Conservation (phyloP, 2,329 filamentous ascomycete genomes). For the Colletotrichum shisoi region DNA sequence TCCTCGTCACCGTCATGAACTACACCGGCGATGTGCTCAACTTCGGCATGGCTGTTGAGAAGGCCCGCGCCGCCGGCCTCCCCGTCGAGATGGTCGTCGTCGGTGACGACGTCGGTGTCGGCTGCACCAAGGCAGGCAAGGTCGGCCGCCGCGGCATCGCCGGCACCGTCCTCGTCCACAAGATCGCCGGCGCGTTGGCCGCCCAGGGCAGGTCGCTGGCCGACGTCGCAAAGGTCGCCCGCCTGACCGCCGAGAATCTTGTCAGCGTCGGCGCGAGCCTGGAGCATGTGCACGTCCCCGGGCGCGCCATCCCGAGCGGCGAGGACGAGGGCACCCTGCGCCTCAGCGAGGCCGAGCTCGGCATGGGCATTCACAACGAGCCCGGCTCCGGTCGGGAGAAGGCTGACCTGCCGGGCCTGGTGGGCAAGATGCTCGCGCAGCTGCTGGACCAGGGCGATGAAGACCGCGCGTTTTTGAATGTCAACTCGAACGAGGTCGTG, state of each 20-base stretch:
- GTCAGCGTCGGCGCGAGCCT: slow-evolving; percentile 87
- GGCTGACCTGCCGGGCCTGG: slow-evolving; percentile 62
- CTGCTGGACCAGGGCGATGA: slow-evolving; percentile 71
- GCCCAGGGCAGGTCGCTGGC: slow-evolving; percentile 72
- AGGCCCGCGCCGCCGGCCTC: slow-evolving; percentile 80
- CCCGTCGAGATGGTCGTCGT: slow-evolving; percentile 89
- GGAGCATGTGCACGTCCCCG: slow-evolving; percentile 92
- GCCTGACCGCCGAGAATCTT: slow-evolving; percentile 75
- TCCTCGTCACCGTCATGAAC: slow-evolving; percentile 94
- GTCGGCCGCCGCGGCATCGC: slow-evolving; percentile 91
- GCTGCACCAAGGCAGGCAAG: slow-evolving; percentile 82
- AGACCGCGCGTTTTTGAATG: slow-evolving; percentile 73
- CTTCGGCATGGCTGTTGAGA: slow-evolving; percentile 93
- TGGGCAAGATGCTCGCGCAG: slow-evolving; percentile 73
- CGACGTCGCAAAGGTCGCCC: slow-evolving; percentile 76
- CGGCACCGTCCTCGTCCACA: slow-evolving; percentile 89
- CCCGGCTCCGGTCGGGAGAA: slow-evolving; percentile 63
- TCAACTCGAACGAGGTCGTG: slow-evolving; percentile 70
- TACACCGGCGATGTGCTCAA: slow-evolving; percentile 91
- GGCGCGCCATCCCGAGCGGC: slow-evolving; percentile 61
- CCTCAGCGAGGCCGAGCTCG: slow-evolving; percentile 67
- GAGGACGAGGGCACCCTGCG: slow-evolving; percentile 65
- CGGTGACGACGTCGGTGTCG: slow-evolving; percentile 90
- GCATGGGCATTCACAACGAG: slow-evolving; percentile 83
- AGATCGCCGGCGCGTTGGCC: slow-evolving; percentile 85